A percentile compares a stretch with the other conserved stretches of the same genome.
Evolutionary conservation across 768 basidiomycete species (phyloP).

Genomic region (Mycena galericulata): DNA sequence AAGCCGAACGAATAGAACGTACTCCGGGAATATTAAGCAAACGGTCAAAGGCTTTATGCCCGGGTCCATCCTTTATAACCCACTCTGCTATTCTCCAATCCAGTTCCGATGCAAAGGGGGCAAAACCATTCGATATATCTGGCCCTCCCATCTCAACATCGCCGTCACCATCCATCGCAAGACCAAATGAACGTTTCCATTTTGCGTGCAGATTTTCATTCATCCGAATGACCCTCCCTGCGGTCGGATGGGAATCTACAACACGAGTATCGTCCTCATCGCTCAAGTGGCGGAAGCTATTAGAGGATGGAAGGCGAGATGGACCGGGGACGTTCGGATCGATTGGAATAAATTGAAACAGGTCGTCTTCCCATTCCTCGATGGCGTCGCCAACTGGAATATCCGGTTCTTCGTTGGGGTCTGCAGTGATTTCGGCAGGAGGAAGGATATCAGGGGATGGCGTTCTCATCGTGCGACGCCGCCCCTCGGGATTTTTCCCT

Average conservation of each 20-base stretch:
- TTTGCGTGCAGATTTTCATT: constrained; percentile 19
- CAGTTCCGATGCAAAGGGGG: constrained; percentile 41
- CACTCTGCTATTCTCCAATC: constrained; percentile 45
- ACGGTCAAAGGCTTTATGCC: no score
- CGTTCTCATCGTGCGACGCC: constrained; percentile 7
- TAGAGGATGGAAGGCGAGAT: no score
- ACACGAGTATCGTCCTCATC: constrained; percentile 23
- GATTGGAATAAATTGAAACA: neutral
- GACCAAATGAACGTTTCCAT: constrained; percentile 16
- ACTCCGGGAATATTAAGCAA: constrained; percentile 43
- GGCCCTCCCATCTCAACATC: constrained; percentile 25
- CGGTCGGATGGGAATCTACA: constrained; percentile 20
- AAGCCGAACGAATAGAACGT: neutral
- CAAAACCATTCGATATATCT: constrained; percentile 7
- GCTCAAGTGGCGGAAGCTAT: neutral
- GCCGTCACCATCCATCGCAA: neutral
- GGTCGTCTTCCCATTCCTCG: constrained; percentile 1
- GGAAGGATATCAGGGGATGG: neutral
- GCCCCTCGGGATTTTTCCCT: constrained; percentile 32
- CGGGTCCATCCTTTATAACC: no score
- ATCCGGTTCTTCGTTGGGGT: neutral
- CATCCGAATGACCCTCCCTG: constrained; percentile 21
- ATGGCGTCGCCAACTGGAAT: constrained; percentile 2
- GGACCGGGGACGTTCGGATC: neutral
- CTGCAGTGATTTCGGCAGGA: neutral